These are phyloP conservation scores for Trichosanthes truncata DNA, from an alignment of 306 rosid genomes.

Conservation along the genomic window DNA sequence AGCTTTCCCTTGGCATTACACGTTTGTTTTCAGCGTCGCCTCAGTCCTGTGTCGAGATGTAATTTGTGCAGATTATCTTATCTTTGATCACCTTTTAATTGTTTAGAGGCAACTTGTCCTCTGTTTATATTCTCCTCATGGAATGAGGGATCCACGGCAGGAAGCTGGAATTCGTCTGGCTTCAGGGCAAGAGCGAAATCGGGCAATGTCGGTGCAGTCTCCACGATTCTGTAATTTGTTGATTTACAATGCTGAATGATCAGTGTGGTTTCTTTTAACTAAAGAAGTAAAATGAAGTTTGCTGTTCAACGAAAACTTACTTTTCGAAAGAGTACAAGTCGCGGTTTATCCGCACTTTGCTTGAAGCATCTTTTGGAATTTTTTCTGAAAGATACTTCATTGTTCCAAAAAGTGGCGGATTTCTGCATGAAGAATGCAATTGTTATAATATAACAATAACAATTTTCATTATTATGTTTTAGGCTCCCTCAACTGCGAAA, in stretches of 20 bases:
- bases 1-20: conserved; percentile 16
- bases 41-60: conserved; percentile 11
- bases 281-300: background rate
- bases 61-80: conserved; percentile 8
- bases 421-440: conserved; percentile 41
- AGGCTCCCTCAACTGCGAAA: background rate
- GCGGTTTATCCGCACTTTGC: conserved; percentile 95
- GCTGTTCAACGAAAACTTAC: conserved; percentile 25
- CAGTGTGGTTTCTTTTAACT: background rate
- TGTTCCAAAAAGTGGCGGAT: conserved; percentile 91
- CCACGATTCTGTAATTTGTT: conserved; percentile 58
- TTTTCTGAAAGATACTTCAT: conserved; percentile 86
- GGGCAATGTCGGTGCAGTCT: conserved; percentile 95
- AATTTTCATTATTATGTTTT: background rate
- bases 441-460: background rate
- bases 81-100: conserved; percentile 3
- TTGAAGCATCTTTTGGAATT: conserved; percentile 94
- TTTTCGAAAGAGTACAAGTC: conserved; percentile 76
- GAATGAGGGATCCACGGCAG: conserved; percentile 63
- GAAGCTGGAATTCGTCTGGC: conserved; percentile 93
- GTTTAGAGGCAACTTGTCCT: conserved; percentile 36
- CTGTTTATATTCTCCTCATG: conserved; percentile 49
- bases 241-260: background rate
- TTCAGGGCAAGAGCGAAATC: conserved; percentile 91
- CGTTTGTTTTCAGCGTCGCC: background rate